Evolutionary conservation across 2,329 filamentous ascomycete species (phyloP), one percentile per base, ranked within the genome.

Genomic region (Ampelomyces quisqualis): DNA sequence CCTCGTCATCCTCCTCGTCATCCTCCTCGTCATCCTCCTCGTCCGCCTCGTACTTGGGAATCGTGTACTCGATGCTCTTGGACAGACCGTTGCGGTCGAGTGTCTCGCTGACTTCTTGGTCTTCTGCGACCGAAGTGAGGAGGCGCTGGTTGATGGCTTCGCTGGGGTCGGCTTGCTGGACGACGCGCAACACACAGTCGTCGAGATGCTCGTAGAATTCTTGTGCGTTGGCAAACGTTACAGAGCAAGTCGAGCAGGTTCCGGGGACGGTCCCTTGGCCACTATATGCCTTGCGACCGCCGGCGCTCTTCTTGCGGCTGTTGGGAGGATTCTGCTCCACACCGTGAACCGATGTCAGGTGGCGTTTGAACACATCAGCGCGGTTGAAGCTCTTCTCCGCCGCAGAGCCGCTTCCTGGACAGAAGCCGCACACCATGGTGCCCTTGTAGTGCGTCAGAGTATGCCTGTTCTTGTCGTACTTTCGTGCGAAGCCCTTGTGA

Each of bases 181-280:
- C 81, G 15, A 84, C 78, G 21, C 80, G 78, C 45, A 84, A 69
- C 9, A 84, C 80, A 61, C 81, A 84, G 67, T 84, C 80, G 58
- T 84, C 91, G 53, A 96, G 75, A 75, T 97, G 91, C 73, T 97
- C 91, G 68, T 97, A 96, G 72, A 96, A 96, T 62, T 96, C 91
- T 69, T 97, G 91, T 2, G 91, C 88, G 46, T 85, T 91, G 53
- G 78, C 78, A 66, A 95, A 97, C 6, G 81, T 88, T 28, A 82
- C 79, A 10, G 87, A 88, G 70, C 91, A 97, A 51, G 93, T 97
- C 3, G 89, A 95, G 70, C 91, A 97, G 67, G 86, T 89, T 51
- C 90, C 90, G 35, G 86, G 86, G 21, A 87, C 84, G 58, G 58
- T 58, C 32, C 93, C 87, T 44, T 82, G 78, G 14, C 85, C 78